Evolutionary conservation across 1,284 basidiomycete genomes (phyloP).

Genomic region (Cutaneotrichosporon mucoides): DNA sequence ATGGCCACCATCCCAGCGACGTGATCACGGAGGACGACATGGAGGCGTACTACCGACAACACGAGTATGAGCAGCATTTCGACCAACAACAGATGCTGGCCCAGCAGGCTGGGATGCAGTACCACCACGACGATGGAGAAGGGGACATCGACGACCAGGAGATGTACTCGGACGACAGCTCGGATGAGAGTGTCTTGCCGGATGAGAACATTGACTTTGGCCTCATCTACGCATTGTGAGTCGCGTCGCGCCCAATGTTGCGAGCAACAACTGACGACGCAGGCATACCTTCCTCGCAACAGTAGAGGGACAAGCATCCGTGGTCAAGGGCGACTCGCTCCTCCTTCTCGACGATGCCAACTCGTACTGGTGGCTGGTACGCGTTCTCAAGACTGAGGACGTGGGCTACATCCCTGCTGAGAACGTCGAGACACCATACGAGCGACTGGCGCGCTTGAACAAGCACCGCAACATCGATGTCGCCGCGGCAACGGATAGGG

Average conservation of each 20-base stretch:
- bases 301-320: conserved; percentile 92
- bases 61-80: conserved; percentile 19
- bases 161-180: conserved; percentile 37
- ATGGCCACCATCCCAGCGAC: conserved; percentile 15
- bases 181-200: conserved; percentile 49
- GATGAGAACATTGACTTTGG: conserved; percentile 55
- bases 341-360: conserved; percentile 93
- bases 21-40: conserved; percentile 19
- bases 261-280: background rate
- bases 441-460: conserved; percentile 89
- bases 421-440: conserved; percentile 98
- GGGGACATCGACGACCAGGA: conserved; percentile 30
- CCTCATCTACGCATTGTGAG: conserved; percentile 53
- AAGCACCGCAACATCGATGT: conserved; percentile 97
- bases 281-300: conserved; percentile 88
- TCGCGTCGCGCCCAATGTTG: conserved; percentile 1
- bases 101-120: conserved; percentile 14
- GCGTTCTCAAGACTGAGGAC: conserved; percentile 94
- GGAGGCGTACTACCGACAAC: conserved; percentile 17
- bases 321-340: conserved; percentile 91
- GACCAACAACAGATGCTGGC: conserved; percentile 41
- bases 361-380: conserved; percentile 97
- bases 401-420: conserved; percentile 99
- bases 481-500: conserved; percentile 34
- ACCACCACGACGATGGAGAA: conserved; percentile 17